These are phyloP conservation scores for Gyromitra esculenta DNA, from an alignment of 2,329 filamentous ascomycete species.

Conservation along the genomic window DNA sequence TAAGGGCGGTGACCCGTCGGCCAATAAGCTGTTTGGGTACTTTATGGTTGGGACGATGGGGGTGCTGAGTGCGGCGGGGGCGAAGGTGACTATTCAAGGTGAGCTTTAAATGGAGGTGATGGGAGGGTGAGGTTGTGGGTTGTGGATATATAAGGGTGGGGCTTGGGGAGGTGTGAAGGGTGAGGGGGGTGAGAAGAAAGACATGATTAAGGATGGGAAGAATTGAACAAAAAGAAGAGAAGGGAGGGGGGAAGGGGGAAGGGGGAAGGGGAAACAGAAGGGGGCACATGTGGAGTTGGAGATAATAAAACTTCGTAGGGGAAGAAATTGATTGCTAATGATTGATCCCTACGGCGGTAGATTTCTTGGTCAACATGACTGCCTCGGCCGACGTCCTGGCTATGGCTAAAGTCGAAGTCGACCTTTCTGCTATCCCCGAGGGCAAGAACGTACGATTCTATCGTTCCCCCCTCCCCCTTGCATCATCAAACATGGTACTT, in stretches of 20 bases:
- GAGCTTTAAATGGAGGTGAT: constrained; percentile 61
- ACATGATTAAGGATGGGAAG: too few species aligned
- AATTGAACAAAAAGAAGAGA: too few species aligned
- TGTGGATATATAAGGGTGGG: not conserved
- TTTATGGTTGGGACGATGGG: constrained; percentile 99
- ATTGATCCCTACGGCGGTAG: constrained; percentile 64
- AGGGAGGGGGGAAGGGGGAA: not conserved
- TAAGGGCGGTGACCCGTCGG: constrained; percentile 73
- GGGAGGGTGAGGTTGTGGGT: constrained; percentile 1
- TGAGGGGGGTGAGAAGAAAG: constrained; percentile 4
- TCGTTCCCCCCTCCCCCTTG: not conserved
- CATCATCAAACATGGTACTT: not conserved
- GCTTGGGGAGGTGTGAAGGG: not conserved
- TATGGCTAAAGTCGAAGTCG: constrained; percentile 99
- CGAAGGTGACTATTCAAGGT: constrained; percentile 99
- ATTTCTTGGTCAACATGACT: constrained; percentile 99
- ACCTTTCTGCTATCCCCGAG: constrained; percentile 90
- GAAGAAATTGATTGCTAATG: constrained; percentile 31
- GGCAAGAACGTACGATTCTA: constrained; percentile 91
- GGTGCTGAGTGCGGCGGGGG: constrained; percentile 87
- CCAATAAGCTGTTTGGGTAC: constrained; percentile 92
- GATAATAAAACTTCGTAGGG: not conserved
- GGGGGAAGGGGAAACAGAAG: not conserved
- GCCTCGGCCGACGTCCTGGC: constrained; percentile 97
- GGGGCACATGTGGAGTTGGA: not conserved